Conservation (phyloP, 805 yeast genomes). For the Kodamaea restingae region DNA sequence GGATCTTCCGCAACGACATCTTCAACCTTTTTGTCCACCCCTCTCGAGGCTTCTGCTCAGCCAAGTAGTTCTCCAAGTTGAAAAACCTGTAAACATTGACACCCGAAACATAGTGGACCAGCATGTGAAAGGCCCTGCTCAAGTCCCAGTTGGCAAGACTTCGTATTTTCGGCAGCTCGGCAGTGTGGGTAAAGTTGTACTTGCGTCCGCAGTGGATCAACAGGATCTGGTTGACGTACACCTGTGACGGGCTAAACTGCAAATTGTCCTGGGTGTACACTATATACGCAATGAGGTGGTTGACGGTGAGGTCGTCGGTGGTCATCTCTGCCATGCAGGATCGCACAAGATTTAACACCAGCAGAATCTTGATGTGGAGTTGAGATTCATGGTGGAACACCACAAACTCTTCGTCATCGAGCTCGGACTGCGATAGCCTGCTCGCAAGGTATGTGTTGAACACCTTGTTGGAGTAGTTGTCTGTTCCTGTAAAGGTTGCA, state of each 20-base stretch:
- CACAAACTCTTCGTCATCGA: conserved; percentile 8
- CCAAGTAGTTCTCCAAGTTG: conserved; percentile 12
- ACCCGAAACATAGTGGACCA: neutral
- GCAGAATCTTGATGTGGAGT: conserved; percentile 15
- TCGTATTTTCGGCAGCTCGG: conserved; percentile 2
- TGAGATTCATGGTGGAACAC: conserved; percentile 12
- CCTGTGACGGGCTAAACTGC: neutral
- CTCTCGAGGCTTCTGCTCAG: neutral
- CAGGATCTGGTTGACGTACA: conserved; percentile 17
- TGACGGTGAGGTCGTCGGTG: conserved; percentile 13
- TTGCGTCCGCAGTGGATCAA: conserved; percentile 18
- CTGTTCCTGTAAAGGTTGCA: conserved; percentile 11
- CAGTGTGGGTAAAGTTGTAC: conserved; percentile 4
- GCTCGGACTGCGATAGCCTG: conserved; percentile 4
- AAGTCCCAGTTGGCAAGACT: conserved; percentile 6
- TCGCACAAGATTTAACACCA: conserved; percentile 15
- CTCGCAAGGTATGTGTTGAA: conserved; percentile 9
- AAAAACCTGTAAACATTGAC: conserved; percentile 13
- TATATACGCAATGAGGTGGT: conserved; percentile 19
- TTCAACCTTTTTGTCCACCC: conserved; percentile 1
- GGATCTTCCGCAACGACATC: neutral
- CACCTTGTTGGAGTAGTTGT: conserved; percentile 10
- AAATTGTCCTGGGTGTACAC: conserved; percentile 13
- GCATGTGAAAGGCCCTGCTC: conserved; percentile 10
- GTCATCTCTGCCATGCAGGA: conserved; percentile 7